phyloP scores from a whole-genome alignment of 2,329 filamentous ascomycete species.

The Coleophoma cylindrospora region DNA sequence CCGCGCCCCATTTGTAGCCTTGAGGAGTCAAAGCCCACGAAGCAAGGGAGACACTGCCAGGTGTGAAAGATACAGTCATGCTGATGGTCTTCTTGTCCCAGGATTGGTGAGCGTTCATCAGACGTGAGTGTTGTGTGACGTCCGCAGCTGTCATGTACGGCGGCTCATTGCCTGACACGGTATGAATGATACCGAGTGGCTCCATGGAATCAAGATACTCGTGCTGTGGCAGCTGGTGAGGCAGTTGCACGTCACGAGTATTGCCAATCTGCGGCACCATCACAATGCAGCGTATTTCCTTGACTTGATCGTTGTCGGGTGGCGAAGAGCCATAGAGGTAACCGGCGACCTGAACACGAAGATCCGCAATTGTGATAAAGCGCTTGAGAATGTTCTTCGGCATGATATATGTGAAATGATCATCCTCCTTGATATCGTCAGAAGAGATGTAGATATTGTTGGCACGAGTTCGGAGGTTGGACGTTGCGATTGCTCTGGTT shows the following conservation, averaged over 20 bases:
- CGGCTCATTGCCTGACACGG: constrained; percentile 87
- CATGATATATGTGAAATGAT: constrained; percentile 92
- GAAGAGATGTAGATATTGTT: constrained; percentile 99
- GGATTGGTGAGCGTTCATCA: constrained; percentile 75
- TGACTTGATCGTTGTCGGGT: constrained; percentile 91
- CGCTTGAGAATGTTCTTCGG: constrained; percentile 98
- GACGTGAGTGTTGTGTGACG: constrained; percentile 86
- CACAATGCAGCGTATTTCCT: constrained; percentile 94
- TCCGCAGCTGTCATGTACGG: constrained; percentile 95
- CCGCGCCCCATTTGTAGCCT: constrained; percentile 94
- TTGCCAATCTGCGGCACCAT: constrained; percentile 97
- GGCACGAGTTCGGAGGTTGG: constrained; percentile 84
- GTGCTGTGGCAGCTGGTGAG: constrained; percentile 85
- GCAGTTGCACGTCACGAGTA: constrained; percentile 85
- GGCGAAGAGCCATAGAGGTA: constrained; percentile 93
- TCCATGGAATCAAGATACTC: constrained; percentile 84
- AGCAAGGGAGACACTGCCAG: constrained; percentile 88
- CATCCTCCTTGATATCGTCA: constrained; percentile 85
- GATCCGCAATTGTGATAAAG: constrained; percentile 95
- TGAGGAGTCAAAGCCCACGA: constrained; percentile 89
- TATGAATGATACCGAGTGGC: constrained; percentile 92
- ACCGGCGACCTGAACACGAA: constrained; percentile 92
- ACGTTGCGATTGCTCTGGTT: constrained; percentile 91
- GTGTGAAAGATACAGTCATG: constrained; percentile 94
- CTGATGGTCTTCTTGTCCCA: constrained; percentile 91